These are phyloP conservation scores for Tripterygium wilfordii DNA, from an alignment of 177 flowering plant species.

Conservation along the genomic window DNA sequence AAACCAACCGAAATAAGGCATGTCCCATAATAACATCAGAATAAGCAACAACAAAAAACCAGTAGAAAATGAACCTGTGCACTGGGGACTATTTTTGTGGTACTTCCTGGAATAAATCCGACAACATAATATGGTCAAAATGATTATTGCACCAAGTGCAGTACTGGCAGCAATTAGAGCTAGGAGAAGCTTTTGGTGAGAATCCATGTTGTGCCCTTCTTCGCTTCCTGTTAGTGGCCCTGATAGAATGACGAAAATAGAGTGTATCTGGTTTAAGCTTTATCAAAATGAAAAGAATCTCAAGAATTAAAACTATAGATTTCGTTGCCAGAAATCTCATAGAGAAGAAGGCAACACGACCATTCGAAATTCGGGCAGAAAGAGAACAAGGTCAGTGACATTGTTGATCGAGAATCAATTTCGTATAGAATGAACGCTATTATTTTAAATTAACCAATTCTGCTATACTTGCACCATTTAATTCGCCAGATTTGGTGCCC, in stretches of 20 bases:
- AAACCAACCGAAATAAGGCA: slow-evolving; percentile 7
- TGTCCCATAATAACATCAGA: neutral
- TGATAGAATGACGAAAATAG: neutral
- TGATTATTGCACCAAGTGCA: slow-evolving; percentile 34
- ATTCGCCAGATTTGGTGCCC: slow-evolving; percentile 3
- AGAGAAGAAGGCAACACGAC: neutral
- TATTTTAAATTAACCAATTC: neutral
- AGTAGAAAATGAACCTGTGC: slow-evolving; percentile 38
- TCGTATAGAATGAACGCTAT: no score
- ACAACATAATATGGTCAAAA: slow-evolving; percentile 33
- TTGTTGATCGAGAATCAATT: no score
- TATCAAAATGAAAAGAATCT: slow-evolving; percentile 3
- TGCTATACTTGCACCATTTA: neutral
- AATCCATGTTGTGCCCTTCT: slow-evolving; percentile 19
- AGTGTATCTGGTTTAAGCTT: slow-evolving; percentile 1
- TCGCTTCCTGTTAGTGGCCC: slow-evolving; percentile 22
- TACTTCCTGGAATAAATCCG: slow-evolving; percentile 41
- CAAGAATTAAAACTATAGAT: slow-evolving; percentile 3
- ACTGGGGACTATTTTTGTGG: slow-evolving; percentile 24
- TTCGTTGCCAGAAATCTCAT: neutral
- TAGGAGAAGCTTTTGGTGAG: slow-evolving; percentile 38
- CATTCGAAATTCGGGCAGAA: neutral
- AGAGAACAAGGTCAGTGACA: no score
- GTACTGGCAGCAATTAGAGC: slow-evolving; percentile 48
- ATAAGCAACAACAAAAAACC: neutral